Percentiles rank a stretch among this genome's conserved stretches.
Evolutionary conservation across 768 basidiomycete species (phyloP).

Genomic region (Tephrocybe sp.): DNA sequence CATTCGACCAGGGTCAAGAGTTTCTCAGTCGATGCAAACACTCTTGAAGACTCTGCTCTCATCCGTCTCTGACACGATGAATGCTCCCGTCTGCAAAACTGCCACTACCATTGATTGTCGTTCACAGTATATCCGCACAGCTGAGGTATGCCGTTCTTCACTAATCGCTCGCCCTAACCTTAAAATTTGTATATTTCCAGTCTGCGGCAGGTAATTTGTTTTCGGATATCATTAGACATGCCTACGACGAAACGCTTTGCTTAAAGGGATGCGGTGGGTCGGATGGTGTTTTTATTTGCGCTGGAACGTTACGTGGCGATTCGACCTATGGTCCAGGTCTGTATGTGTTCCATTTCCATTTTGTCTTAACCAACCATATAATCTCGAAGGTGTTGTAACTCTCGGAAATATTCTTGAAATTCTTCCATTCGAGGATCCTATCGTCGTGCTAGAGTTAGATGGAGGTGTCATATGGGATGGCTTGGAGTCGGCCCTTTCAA

Average conservation of each 20-base stretch:
- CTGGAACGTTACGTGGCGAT: conserved; percentile 86
- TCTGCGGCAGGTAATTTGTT: conserved; percentile 80
- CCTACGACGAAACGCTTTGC: conserved; percentile 72
- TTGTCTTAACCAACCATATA: background rate
- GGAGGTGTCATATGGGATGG: conserved; percentile 80
- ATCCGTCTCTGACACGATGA: conserved; percentile 67
- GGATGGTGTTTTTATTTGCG: conserved; percentile 80
- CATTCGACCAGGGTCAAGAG: conserved; percentile 57
- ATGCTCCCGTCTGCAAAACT: conserved; percentile 75
- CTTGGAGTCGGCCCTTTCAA: conserved; percentile 68
- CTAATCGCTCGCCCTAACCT: too few species aligned
- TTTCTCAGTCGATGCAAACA: conserved; percentile 52
- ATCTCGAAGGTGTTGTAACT: conserved; percentile 61
- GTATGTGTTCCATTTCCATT: background rate
- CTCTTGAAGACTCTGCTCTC: conserved; percentile 66
- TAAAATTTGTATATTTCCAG: too few species aligned
- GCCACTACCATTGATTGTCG: conserved; percentile 69
- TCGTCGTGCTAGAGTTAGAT: conserved; percentile 78
- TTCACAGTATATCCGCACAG: conserved; percentile 71
- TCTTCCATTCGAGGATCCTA: conserved; percentile 84
- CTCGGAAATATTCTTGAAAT: conserved; percentile 89
- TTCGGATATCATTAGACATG: conserved; percentile 79
- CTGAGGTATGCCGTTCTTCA: conserved; percentile 72
- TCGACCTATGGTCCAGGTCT: conserved; percentile 80
- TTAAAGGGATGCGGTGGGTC: conserved; percentile 62